phyloP scores from a whole-genome alignment of 2,329 filamentous ascomycete genomes.

The Calonectria pseudoreteaudii region DNA sequence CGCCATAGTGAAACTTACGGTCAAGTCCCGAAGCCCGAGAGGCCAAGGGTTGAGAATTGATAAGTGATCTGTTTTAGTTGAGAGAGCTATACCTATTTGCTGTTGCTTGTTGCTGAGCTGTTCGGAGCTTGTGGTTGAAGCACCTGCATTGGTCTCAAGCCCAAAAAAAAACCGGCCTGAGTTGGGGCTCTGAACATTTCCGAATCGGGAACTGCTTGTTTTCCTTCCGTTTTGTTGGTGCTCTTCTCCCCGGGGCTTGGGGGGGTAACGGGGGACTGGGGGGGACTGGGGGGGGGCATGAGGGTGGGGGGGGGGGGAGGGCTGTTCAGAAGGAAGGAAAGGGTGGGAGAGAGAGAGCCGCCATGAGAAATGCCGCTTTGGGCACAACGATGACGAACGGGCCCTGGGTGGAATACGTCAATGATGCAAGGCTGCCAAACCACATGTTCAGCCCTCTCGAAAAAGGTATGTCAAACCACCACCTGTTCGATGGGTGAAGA shows the following conservation, averaged over 20 bases:
- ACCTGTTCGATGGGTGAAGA: not conserved
- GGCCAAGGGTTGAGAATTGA: not conserved
- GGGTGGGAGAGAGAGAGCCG: not conserved
- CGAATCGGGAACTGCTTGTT: not conserved
- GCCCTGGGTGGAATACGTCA: constrained; percentile 30
- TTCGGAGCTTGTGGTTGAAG: not conserved
- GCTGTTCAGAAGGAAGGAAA: not conserved
- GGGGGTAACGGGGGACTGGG: too few relatives aligned
- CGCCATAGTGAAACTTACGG: not conserved
- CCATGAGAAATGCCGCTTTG: not conserved
- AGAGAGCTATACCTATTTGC: not conserved
- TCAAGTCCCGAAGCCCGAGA: constrained; percentile 20
- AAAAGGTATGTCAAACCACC: not conserved
- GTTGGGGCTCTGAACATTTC: not conserved
- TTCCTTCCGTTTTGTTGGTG: not conserved
- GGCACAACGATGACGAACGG: constrained; percentile 6
- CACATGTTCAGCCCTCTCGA: not conserved
- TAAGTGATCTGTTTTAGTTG: not conserved
- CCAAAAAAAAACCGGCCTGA: not conserved
- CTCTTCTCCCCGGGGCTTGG: not conserved
- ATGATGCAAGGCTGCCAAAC: constrained; percentile 31
- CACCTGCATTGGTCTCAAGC: not conserved
- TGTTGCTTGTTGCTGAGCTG: not conserved
- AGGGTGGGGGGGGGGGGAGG: not conserved
- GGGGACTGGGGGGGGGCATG: not conserved